Conservation (phyloP, 2,329 filamentous ascomycete genomes). For the Colletotrichum magnum region DNA sequence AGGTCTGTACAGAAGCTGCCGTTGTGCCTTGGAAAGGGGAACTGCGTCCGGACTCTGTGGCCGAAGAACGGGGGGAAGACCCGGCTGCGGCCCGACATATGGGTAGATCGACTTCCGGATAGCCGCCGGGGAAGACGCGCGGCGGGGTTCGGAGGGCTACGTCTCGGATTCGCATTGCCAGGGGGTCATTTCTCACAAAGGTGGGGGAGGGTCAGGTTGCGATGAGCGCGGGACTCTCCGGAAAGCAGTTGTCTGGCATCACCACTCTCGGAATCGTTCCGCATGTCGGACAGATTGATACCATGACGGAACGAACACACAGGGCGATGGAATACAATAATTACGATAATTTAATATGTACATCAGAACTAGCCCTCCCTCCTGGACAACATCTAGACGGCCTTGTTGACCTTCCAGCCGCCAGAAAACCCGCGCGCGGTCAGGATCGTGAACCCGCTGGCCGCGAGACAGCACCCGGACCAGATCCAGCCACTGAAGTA, state of each 20-base stretch:
- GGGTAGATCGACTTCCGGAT: slow-evolving; percentile 17
- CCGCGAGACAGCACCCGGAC: slow-evolving; percentile 34
- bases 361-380: neutral
- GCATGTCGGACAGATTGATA: no score
- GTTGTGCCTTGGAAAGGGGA: neutral
- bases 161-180: neutral
- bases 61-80: neutral
- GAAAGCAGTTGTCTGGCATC: no score
- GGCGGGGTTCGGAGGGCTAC: neutral
- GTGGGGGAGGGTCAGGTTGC: no score
- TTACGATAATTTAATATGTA: neutral
- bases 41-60: neutral
- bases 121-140: neutral
- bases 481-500: slow-evolving; percentile 39
- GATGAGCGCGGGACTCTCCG: no score
- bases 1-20: no score
- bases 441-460: slow-evolving; percentile 18
- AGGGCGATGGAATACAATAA: neutral
- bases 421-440: slow-evolving; percentile 22
- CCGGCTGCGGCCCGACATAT: slow-evolving; percentile 19
- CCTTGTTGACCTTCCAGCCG: slow-evolving; percentile 32
- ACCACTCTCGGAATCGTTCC: no score
- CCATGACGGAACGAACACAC: no score
- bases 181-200: no score
- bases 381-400: slow-evolving; percentile 8